Evolutionary conservation across 1,139 yeast genomes (phyloP).

Genomic region (Lodderomyces oxycetoniae): DNA sequence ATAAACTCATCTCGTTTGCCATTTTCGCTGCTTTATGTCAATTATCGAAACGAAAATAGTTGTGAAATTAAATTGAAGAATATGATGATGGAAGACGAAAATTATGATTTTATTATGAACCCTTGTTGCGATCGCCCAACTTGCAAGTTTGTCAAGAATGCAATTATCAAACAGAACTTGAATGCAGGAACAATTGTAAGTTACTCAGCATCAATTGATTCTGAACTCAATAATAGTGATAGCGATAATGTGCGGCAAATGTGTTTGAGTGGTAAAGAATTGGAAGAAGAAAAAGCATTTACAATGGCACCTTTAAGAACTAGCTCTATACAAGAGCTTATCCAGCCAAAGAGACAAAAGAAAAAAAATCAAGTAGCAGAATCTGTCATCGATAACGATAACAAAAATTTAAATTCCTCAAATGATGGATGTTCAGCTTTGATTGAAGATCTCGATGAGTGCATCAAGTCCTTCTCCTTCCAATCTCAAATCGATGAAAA

Average conservation of each 20-base stretch:
- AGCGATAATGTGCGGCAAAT: neutral
- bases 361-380: neutral
- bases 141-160: slow-evolving; percentile 5
- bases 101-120: slow-evolving; percentile 4
- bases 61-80: slow-evolving; percentile 4
- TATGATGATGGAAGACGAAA: slow-evolving; percentile 5
- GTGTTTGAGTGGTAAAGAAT: neutral
- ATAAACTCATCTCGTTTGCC: neutral
- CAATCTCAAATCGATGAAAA: slow-evolving; percentile 5
- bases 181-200: neutral
- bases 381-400: neutral
- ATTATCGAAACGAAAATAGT: neutral
- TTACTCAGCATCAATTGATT: slow-evolving; percentile 2
- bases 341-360: neutral
- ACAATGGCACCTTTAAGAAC: slow-evolving; percentile 2
- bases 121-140: slow-evolving; percentile 5
- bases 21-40: too few relatives aligned
- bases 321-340: neutral
- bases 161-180: slow-evolving; percentile 2
- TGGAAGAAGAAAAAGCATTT: neutral
- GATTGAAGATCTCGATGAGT: slow-evolving; percentile 1
- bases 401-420: neutral
- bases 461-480: neutral
- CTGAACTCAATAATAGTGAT: slow-evolving; percentile 1
- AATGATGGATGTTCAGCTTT: neutral